A percentile compares a stretch with the other conserved stretches of the same genome.
phyloP scores from a whole-genome alignment of 305 asterid genomes.

The Solanum hybrid region DNA sequence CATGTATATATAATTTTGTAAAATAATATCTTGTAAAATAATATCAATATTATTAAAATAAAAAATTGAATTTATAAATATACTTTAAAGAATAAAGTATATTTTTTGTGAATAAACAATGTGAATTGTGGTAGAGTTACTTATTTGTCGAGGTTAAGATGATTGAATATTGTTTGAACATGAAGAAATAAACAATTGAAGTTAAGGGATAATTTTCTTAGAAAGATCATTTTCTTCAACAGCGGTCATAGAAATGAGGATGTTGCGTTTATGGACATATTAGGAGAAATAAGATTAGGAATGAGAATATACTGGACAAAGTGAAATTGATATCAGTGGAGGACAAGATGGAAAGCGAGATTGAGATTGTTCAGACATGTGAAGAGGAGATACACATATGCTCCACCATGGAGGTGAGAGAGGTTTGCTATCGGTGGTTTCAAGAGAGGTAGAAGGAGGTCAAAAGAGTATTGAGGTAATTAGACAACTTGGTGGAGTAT shows the following conservation, averaged over 20 bases:
- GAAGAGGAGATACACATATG: not conserved
- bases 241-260: fast-evolving
- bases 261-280: fast-evolving
- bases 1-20: not conserved
- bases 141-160: not conserved
- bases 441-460: fast-evolving
- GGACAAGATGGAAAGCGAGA: not conserved
- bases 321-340: too few species aligned
- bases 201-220: not conserved
- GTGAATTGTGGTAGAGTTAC: not conserved
- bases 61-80: not conserved
- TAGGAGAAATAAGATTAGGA: not conserved
- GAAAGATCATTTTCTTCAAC: not conserved
- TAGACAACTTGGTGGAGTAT: not conserved
- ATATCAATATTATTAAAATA: not conserved
- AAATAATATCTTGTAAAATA: not conserved
- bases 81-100: not conserved
- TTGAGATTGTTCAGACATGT: too few species aligned
- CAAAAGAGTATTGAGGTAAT: not conserved
- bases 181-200: not conserved
- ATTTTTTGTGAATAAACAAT: not conserved
- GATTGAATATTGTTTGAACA: not conserved
- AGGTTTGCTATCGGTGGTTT: not conserved
- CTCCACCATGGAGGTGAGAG: not conserved
- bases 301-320: not conserved